These are phyloP conservation scores for Talaromyces marneffei DNA, from an alignment of 2,329 filamentous ascomycete genomes.

Conservation along the genomic window DNA sequence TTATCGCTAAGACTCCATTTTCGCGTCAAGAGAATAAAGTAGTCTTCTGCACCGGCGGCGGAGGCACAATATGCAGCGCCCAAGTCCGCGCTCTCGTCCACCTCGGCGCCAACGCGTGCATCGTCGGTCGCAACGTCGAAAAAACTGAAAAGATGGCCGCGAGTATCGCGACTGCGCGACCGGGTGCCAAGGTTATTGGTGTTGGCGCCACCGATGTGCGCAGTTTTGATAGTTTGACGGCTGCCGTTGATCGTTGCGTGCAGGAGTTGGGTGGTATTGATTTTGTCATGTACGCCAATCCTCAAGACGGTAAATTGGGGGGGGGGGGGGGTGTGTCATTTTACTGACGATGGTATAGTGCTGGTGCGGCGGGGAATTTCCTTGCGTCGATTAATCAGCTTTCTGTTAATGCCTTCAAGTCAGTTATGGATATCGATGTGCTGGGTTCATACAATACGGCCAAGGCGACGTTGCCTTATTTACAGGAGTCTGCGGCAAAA, in stretches of 20 bases:
- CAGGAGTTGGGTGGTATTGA: slow-evolving; percentile 83
- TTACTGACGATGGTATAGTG: slow-evolving; percentile 46
- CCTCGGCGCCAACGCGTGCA: slow-evolving; percentile 88
- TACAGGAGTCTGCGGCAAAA: slow-evolving; percentile 66
- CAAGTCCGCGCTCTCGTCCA: slow-evolving; percentile 88
- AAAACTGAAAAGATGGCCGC: slow-evolving; percentile 78
- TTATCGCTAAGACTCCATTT: not conserved
- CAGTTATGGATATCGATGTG: slow-evolving; percentile 94
- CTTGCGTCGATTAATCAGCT: slow-evolving; percentile 77
- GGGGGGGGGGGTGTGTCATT: not conserved
- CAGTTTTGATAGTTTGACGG: slow-evolving; percentile 61
- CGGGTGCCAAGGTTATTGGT: slow-evolving; percentile 77
- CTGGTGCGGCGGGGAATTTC: slow-evolving; percentile 94
- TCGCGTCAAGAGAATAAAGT: slow-evolving; percentile 71
- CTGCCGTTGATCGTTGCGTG: slow-evolving; percentile 71
- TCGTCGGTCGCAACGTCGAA: slow-evolving; percentile 80
- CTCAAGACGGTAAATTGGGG: not conserved
- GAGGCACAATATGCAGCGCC: slow-evolving; percentile 87
- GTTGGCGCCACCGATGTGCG: slow-evolving; percentile 72
- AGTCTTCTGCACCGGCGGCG: slow-evolving; percentile 90
- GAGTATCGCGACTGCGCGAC: slow-evolving; percentile 73
- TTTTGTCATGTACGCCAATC: slow-evolving; percentile 68
- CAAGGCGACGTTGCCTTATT: slow-evolving; percentile 80
- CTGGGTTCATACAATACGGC: slow-evolving; percentile 90
- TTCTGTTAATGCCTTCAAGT: slow-evolving; percentile 83